phyloP scores from a whole-genome alignment of 1,139 yeast species.

The Hemisphaericaspora lyxosophila region DNA sequence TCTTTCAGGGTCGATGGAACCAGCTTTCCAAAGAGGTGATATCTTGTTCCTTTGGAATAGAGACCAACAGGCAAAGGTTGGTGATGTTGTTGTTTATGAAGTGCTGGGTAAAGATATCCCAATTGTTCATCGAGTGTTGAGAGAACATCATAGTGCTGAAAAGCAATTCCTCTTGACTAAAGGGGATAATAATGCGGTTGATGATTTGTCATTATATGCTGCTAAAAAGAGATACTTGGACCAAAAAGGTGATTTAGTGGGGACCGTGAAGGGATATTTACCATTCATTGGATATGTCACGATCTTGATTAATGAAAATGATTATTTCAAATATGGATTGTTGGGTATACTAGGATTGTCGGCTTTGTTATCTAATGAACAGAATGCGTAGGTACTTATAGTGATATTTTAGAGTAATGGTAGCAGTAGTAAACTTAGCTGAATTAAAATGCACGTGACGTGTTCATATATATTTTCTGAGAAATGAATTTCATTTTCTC shows the following conservation, averaged over 20 bases:
- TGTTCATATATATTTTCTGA: no score
- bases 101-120: constrained; percentile 80
- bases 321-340: constrained; percentile 68
- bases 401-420: no score
- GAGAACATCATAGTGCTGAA: constrained; percentile 63
- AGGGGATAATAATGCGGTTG: constrained; percentile 94
- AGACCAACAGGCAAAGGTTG: constrained; percentile 64
- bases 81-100: constrained; percentile 97
- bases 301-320: constrained; percentile 86
- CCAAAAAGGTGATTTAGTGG: constrained; percentile 75
- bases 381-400: constrained; percentile 1
- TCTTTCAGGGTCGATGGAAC: constrained; percentile 98
- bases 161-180: constrained; percentile 84
- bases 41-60: constrained; percentile 90
- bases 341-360: constrained; percentile 68
- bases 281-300: constrained; percentile 94
- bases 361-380: constrained; percentile 50
- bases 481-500: no score
- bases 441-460: no score
- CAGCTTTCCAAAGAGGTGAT: constrained; percentile 98
- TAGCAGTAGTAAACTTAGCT: no score
- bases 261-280: constrained; percentile 85
- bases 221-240: constrained; percentile 74
- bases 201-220: constrained; percentile 84
- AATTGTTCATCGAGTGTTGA: constrained; percentile 89